phyloP scores from a whole-genome alignment of 257 asterid genomes.

The Solanum lignicaule region DNA sequence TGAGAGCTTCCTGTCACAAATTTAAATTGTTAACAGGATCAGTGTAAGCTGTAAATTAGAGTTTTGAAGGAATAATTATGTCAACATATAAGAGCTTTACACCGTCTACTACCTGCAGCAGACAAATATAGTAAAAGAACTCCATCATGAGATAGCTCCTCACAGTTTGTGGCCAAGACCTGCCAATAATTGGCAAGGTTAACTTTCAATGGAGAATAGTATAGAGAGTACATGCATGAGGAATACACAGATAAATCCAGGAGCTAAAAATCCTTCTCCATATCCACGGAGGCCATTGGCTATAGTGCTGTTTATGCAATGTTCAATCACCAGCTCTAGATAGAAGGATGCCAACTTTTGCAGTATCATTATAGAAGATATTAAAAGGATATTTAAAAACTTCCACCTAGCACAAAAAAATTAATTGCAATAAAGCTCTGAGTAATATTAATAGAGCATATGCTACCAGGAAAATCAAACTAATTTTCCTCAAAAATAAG shows the following conservation, averaged over 20 bases:
- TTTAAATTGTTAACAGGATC: slow-evolving; percentile 4
- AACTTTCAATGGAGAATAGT: neutral
- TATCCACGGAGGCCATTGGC: neutral
- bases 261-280: neutral
- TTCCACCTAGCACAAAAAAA: neutral
- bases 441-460: neutral
- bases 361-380: neutral
- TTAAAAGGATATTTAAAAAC: neutral
- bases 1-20: slow-evolving; percentile 46
- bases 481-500: neutral
- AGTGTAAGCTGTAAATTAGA: slow-evolving; percentile 1
- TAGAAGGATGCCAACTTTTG: neutral
- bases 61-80: neutral
- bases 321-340: neutral
- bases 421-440: neutral
- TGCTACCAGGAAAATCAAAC: neutral
- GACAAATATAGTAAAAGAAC: slow-evolving; percentile 70
- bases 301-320: neutral
- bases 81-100: neutral
- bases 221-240: neutral
- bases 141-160: slow-evolving; percentile 95
- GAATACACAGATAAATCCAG: neutral
- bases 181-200: slow-evolving; percentile 23
- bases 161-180: slow-evolving; percentile 87
- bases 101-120: slow-evolving; percentile 49